Conservation (phyloP, 176 grass and related monocot genomes). For the Zoysia japonica region DNA sequence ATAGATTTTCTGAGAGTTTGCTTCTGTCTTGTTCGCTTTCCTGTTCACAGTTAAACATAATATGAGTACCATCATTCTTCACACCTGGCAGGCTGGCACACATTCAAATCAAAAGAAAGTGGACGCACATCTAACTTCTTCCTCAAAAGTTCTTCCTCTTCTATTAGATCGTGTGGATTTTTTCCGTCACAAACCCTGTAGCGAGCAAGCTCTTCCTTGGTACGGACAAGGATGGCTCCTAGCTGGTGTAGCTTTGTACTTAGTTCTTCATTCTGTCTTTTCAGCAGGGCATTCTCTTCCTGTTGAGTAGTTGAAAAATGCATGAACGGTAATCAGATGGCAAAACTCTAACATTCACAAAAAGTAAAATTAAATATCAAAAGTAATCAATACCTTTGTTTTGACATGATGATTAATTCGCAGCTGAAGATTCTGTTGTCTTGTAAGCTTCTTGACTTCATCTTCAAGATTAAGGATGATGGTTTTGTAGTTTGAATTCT, state of each 20-base stretch:
- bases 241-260: slow-evolving; percentile 62
- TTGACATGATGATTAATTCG: slow-evolving; percentile 93
- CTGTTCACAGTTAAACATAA: slow-evolving; percentile 47
- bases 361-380: neutral
- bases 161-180: slow-evolving; percentile 57
- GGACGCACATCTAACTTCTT: slow-evolving; percentile 62
- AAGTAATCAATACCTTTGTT: slow-evolving; percentile 66
- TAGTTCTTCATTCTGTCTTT: slow-evolving; percentile 71
- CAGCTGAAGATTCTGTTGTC: slow-evolving; percentile 86
- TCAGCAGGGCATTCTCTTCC: slow-evolving; percentile 78
- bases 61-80: slow-evolving; percentile 9
- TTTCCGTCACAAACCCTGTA: slow-evolving; percentile 63
- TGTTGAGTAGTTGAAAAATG: slow-evolving; percentile 42
- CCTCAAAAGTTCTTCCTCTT: slow-evolving; percentile 70
- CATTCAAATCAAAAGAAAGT: slow-evolving; percentile 17
- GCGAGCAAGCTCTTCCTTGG: slow-evolving; percentile 76
- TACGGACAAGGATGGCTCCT: slow-evolving; percentile 50
- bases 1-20: slow-evolving; percentile 65
- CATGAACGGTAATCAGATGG: slow-evolving; percentile 18
- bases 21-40: slow-evolving; percentile 71
- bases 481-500: slow-evolving; percentile 85
- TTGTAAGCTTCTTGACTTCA: slow-evolving; percentile 79
- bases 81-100: neutral
- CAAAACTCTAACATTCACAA: slow-evolving; percentile 20
- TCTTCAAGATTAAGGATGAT: slow-evolving; percentile 77